Percentiles rank a stretch among this genome's conserved stretches.
Evolutionary conservation across 2,329 filamentous ascomycete species (phyloP).

Genomic region (Fusarium pseudoanthophilum): DNA sequence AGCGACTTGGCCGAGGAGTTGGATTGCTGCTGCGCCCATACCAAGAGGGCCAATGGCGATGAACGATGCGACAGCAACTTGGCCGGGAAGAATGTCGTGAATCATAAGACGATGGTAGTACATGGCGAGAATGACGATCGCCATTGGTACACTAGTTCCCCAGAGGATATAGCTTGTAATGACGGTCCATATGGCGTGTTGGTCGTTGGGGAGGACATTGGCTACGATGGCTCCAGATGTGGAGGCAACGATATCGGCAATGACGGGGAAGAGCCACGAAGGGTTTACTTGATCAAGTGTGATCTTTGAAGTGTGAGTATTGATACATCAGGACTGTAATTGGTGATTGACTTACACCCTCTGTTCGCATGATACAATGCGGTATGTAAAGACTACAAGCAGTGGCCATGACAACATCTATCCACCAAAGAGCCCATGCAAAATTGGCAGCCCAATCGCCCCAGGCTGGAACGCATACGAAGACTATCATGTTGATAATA

Average conservation of each 20-base stretch:
- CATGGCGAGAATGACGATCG: conserved; percentile 66
- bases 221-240: conserved; percentile 68
- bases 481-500: conserved; percentile 68
- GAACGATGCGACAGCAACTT: conserved; percentile 71
- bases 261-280: conserved; percentile 69
- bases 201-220: conserved; percentile 59
- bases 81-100: conserved; percentile 67
- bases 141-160: conserved; percentile 64
- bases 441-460: conserved; percentile 61
- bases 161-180: conserved; percentile 69
- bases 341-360: conserved; percentile 48
- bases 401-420: conserved; percentile 59
- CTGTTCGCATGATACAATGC: conserved; percentile 56
- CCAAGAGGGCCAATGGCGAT: conserved; percentile 71
- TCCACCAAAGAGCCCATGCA: conserved; percentile 65
- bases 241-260: conserved; percentile 69
- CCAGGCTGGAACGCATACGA: conserved; percentile 67
- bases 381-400: conserved; percentile 59
- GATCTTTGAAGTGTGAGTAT: conserved; percentile 24
- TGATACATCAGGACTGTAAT: background rate
- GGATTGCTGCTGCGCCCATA: conserved; percentile 66
- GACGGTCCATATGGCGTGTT: conserved; percentile 65
- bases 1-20: conserved; percentile 56
- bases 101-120: conserved; percentile 71
- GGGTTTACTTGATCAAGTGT: conserved; percentile 61